phyloP scores from a whole-genome alignment of 1,139 yeast genomes.

The Pichia sp. region DNA sequence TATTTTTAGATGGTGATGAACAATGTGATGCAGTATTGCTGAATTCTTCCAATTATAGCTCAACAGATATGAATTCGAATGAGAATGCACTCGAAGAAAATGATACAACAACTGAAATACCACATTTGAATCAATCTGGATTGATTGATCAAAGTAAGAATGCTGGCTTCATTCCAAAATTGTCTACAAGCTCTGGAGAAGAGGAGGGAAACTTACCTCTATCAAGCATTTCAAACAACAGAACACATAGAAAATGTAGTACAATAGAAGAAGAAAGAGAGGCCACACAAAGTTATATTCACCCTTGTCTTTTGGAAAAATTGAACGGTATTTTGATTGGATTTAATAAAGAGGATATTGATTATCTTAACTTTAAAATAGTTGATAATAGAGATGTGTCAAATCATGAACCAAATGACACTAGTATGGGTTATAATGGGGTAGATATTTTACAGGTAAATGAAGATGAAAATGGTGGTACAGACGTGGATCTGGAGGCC shows the following conservation, averaged over 20 bases:
- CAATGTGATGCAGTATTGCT: conserved; percentile 16
- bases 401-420: no score
- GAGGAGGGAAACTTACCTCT: neutral
- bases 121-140: neutral
- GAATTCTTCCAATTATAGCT: conserved; percentile 2
- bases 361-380: conserved; percentile 24
- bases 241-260: conserved; percentile 26
- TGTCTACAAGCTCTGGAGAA: neutral
- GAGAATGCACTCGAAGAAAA: conserved; percentile 4
- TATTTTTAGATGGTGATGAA: conserved; percentile 15
- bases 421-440: neutral
- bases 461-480: neutral
- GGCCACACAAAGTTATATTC: conserved; percentile 43
- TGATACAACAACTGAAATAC: neutral
- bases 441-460: neutral
- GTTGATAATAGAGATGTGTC: neutral
- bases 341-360: conserved; percentile 46
- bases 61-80: neutral
- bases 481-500: conserved; percentile 4
- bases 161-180: neutral
- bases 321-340: conserved; percentile 56
- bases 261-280: conserved; percentile 57
- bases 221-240: conserved; percentile 1
- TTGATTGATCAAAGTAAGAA: neutral
- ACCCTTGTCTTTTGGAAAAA: conserved; percentile 44